phyloP scores from a whole-genome alignment of 352 stramenopile genomes.

The Globisporangium takayamanum region DNA sequence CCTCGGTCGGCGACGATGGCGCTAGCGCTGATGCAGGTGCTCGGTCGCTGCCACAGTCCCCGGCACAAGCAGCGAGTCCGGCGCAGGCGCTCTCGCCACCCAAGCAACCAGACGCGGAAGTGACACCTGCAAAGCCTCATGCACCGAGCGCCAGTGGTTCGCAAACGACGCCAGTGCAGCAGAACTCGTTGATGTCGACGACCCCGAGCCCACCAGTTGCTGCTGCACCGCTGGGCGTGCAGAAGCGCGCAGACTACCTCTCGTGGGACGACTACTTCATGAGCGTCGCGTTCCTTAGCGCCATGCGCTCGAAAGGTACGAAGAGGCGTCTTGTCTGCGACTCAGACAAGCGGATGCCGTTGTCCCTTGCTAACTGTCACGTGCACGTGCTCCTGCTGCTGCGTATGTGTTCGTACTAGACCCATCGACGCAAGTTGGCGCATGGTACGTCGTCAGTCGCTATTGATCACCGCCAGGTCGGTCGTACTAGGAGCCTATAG shows the following conservation, averaged over 20 bases:
- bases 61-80: too few species aligned
- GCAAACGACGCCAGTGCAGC: background rate
- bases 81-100: too few species aligned
- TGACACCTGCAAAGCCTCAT: background rate
- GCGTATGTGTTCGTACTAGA: slow-evolving; percentile 33
- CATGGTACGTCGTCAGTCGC: slow-evolving; percentile 59
- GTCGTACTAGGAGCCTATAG: too few species aligned
- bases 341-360: too few species aligned
- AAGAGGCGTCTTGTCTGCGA: background rate
- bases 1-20: background rate
- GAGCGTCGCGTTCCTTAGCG: slow-evolving; percentile 97
- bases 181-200: background rate
- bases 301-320: slow-evolving; percentile 96
- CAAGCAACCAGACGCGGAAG: background rate
- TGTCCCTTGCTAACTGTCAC: background rate
- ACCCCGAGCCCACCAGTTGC: background rate
- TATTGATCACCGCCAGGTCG: too few species aligned
- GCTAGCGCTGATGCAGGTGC: background rate
- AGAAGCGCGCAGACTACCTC: slow-evolving; percentile 89
- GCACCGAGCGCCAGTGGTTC: background rate
- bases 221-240: background rate
- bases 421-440: slow-evolving; percentile 96
- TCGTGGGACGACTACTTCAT: slow-evolving; percentile 99
- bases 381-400: background rate
- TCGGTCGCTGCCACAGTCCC: too few species aligned